Base-by-base conservation (phyloP, 352 stramenopile species). In the Pythium brassicae region DNA sequence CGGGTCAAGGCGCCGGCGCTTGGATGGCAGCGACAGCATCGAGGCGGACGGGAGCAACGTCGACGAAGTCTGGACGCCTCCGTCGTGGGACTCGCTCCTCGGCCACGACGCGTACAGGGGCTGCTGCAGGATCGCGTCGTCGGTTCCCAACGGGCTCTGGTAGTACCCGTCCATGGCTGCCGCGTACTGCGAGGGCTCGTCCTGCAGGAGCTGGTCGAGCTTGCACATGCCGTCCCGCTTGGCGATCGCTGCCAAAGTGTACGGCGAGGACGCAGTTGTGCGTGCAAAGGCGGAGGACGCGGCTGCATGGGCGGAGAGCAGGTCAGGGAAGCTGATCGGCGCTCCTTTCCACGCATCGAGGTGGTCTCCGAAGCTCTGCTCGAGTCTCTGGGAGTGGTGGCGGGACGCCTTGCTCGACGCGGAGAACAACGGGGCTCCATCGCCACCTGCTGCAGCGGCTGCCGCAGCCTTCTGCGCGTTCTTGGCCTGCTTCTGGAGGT, bases 401-500 rank as follows among this genome's bases (percentile, higher is more conserved):
- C 26, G 15, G 5, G 23, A 12, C 11, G 22, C 19, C 1, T 49
- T 46, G 27, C n/a, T 53, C 12, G 7, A 25, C 29, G 39, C 9
- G 2, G 6, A 44, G 15, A n/a, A 44, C 11, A 12, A 9, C 29
- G 29, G 29, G 5, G 29, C 44, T 17, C 22, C 14, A 12, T 34
- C 49, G 9, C 1, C 39, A n/a, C 39, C 27, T 11, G 56, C 61
- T 11, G 63, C 65, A 19, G 68, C 73, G 3, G 55, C 61, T 1
- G 57, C 55, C 7, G 65, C 62, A 1, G 63, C 63, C 44, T 87
- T 86, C 47, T 84, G 62, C 0, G 77, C 68, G 19, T 68, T 68
- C 26, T 83, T 87, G 52, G 62, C 79, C 53, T 93, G 82, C 68
- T 95, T 96, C 57, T 94, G 87, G 20, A 96, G 66, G 65, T 98